Percentiles rank a stretch among this genome's conserved stretches.
These are phyloP conservation scores for Eimeria brunetti DNA, from an alignment of 169 alveolate species.

Conservation along the genomic window DNA sequence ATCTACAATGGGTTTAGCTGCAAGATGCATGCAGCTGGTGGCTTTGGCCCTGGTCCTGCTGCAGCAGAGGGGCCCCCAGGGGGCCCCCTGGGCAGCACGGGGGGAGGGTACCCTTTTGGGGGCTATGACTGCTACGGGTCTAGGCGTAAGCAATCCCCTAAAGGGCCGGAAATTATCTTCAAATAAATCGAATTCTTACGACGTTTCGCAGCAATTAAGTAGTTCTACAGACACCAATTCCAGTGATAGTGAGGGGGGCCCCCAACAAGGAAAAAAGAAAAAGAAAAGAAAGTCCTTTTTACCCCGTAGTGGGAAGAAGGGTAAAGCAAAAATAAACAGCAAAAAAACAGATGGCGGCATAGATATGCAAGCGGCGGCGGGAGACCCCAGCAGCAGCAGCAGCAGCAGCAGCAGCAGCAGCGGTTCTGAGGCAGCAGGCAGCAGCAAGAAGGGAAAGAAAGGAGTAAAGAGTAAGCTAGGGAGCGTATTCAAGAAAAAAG, in stretches of 20 bases:
- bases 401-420: slow-evolving; percentile 11
- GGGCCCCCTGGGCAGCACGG: not conserved
- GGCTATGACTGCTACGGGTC: not conserved
- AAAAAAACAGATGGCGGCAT: not conserved
- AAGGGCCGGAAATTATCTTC: too few relatives aligned
- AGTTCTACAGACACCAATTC: too few relatives aligned
- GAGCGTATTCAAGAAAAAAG: not conserved
- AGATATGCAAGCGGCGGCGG: not conserved
- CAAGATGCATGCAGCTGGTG: not conserved
- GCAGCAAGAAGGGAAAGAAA: not conserved
- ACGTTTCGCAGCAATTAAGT: not conserved
- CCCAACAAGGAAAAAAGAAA: not conserved
- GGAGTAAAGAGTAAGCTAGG: not conserved
- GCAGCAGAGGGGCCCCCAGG: not conserved
- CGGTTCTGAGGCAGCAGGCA: not conserved
- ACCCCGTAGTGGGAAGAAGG: not conserved
- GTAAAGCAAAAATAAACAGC: not conserved
- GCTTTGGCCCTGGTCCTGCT: not conserved
- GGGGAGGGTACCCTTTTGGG: not conserved
- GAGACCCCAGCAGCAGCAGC: not conserved
- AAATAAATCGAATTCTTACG: too few relatives aligned
- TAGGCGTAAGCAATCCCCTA: not conserved
- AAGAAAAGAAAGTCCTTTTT: not conserved
- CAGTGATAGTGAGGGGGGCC: not conserved
- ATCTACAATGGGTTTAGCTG: not conserved